Conservation (phyloP, 352 stramenopile species). For the Phytophthora nicotianae region DNA sequence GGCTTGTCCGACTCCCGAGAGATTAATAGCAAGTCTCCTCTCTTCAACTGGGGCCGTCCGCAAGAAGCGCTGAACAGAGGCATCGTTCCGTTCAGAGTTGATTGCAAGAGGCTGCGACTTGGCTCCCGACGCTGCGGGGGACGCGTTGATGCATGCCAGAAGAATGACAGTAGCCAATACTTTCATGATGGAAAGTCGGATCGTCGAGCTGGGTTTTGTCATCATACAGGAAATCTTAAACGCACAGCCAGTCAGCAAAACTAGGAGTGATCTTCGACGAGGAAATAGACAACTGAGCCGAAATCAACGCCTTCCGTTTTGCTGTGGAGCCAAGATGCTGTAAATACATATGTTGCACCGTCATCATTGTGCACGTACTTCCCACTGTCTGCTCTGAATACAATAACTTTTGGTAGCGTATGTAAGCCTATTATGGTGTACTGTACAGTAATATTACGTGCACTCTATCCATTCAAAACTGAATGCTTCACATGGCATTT, state of each 20-base stretch:
- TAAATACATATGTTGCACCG: not conserved
- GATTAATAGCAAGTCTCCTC: not conserved
- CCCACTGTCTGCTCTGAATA: not conserved
- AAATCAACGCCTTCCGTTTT: not conserved
- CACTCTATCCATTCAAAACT: no score
- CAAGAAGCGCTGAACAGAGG: not conserved
- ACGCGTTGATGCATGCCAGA: slow-evolving; percentile 1
- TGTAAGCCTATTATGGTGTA: no score
- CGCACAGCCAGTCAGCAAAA: not conserved
- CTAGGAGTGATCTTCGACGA: not conserved
- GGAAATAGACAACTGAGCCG: slow-evolving; percentile 6
- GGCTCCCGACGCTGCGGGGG: not conserved
- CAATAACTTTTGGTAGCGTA: no score
- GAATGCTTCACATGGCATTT: no score
- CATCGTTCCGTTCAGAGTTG: not conserved
- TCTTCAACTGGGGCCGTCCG: not conserved
- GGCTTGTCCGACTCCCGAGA: not conserved
- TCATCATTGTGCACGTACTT: not conserved
- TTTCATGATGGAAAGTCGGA: not conserved
- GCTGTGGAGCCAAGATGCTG: no score
- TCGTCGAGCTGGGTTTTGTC: not conserved
- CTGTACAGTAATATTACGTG: no score
- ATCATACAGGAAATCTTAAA: slow-evolving; percentile 1
- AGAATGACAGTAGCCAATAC: not conserved
- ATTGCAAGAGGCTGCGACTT: not conserved